These are phyloP conservation scores for Plenodomus lindquistii DNA, from an alignment of 2,329 filamentous ascomycete species.

Conservation along the genomic window DNA sequence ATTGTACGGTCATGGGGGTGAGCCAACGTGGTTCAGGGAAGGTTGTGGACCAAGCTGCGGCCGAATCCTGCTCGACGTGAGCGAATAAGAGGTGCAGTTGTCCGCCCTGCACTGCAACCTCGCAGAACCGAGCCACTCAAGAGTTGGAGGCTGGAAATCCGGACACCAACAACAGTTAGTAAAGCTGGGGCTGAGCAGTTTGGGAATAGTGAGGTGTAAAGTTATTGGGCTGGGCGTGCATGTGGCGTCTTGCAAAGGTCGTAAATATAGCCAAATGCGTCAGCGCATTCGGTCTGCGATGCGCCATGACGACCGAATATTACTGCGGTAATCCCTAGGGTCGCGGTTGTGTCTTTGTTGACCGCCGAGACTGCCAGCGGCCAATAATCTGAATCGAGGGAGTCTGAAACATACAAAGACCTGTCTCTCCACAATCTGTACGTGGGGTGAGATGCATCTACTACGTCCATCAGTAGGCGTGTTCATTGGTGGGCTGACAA, in stretches of 20 bases:
- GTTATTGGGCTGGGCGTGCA: constrained; percentile 19
- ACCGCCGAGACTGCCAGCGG: constrained; percentile 7
- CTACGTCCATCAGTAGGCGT: constrained; percentile 2
- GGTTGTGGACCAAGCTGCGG: constrained; percentile 6
- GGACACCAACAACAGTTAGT: constrained; percentile 8
- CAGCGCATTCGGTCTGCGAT: constrained; percentile 14
- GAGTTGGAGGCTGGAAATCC: background rate
- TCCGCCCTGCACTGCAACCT: constrained; percentile 15
- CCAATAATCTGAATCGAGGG: constrained; percentile 12
- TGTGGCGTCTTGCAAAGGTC: constrained; percentile 12
- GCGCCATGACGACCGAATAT: constrained; percentile 17
- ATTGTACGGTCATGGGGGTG: constrained; percentile 14
- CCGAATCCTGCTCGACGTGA: background rate
- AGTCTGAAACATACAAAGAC: constrained; percentile 14
- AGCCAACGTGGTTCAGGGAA: constrained; percentile 13
- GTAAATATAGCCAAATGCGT: constrained; percentile 24
- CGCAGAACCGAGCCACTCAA: background rate
- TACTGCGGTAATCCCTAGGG: constrained; percentile 14
- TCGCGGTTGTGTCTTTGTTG: constrained; percentile 6
- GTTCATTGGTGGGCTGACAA: too few species aligned
- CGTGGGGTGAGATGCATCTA: constrained; percentile 9
- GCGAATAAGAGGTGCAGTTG: constrained; percentile 1
- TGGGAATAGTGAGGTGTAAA: constrained; percentile 18
- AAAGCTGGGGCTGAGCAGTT: constrained; percentile 33
- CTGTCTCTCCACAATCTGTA: constrained; percentile 1